Base-by-base conservation (phyloP, 805 yeast genomes). In the Yueomyces sinensis region DNA sequence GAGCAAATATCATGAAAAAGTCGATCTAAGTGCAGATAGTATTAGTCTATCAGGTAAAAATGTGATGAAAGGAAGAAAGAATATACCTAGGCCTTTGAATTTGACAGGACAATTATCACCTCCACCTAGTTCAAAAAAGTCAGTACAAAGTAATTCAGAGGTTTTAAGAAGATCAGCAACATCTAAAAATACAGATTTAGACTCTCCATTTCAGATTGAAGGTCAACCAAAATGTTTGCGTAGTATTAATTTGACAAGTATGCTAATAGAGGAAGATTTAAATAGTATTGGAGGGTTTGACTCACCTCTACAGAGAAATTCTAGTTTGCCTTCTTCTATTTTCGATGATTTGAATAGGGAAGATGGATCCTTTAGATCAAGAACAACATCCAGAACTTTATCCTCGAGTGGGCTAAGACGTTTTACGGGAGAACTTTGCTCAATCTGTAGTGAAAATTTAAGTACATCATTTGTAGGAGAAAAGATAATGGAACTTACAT, bases 401-500 rank as follows among this genome's bases (percentile, higher is more conserved):
- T 13, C 15, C 5, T 25, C 28, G 13, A 7, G 7, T 7, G 28
- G 28, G 13, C 14, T 25, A 6, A 53, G 50, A 36, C 49, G 47
- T 20, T 53, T 41, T 31, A 29, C 46, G 3, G 49, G 54, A 17
- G 54, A 49, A 24, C 33, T 23, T 3, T 70, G 75, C 42, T 56
- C 62, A 13, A 54, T 68, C 28, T 70, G 76, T 45, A 57, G 58
- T 13, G 74, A 69, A 37, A 50, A 59, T 4, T 44, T 70, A 27
- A 48, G 55, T 3, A 53, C 52, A 31, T 50, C 57, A 13, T 56
- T 68, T 27, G 44, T 47, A 7, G 70, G 68, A 11, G 75, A 70
- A 49, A 59, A 54, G 24, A 40, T 62, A 1, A 37, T 70, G 3
- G 64, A 61, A 24, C 40, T 68, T 30, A 41, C 58, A 1, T 68